A percentile compares a stretch with the other conserved stretches of the same genome.
These are phyloP conservation scores for Cavenderia fasciculata DNA, from an alignment of 78 protist genomes.

Conservation along the genomic window DNA sequence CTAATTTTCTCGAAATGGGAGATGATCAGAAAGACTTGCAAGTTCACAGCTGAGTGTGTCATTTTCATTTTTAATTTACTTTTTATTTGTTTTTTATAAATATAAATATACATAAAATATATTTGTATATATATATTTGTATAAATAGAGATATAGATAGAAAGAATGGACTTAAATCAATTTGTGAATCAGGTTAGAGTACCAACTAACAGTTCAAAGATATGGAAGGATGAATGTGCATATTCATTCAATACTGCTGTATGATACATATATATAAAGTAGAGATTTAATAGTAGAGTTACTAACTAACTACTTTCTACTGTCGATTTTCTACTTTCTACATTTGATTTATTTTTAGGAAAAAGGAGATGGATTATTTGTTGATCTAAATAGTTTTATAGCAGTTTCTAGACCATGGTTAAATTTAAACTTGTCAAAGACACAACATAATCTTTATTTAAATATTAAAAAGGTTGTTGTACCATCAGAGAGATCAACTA, in stretches of 20 bases:
- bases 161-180: constrained; percentile 17
- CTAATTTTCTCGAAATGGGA: no score
- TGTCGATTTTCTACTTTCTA: background rate
- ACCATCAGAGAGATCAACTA: background rate
- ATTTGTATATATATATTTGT: no score
- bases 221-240: constrained; percentile 89
- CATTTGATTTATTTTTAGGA: constrained; percentile 72
- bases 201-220: constrained; percentile 25
- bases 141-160: no score
- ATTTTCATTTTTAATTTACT: no score
- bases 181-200: constrained; percentile 34
- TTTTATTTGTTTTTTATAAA: no score
- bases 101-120: no score
- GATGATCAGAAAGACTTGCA: no score
- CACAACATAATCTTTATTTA: constrained; percentile 62
- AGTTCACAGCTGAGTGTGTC: no score
- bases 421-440: constrained; percentile 22
- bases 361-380: constrained; percentile 80
- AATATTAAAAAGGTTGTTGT: constrained; percentile 40
- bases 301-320: background rate
- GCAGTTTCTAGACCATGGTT: constrained; percentile 26
- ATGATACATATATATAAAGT: background rate
- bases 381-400: constrained; percentile 71
- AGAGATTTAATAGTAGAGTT: background rate
- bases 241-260: constrained; percentile 81